phyloP scores from a whole-genome alignment of 1,139 yeast species.

The Suhomyces bolitotheri region DNA sequence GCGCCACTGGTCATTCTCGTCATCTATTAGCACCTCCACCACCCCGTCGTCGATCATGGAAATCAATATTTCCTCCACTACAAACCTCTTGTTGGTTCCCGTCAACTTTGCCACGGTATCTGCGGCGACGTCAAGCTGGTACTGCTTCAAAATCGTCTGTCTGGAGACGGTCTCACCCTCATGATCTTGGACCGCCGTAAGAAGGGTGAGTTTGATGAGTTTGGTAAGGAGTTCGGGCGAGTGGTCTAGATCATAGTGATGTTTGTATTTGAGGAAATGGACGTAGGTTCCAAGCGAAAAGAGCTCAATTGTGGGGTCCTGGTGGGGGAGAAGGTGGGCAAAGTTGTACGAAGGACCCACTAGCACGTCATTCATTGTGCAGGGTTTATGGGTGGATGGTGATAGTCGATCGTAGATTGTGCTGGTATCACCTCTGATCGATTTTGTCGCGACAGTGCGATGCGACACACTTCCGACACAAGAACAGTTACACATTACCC shows the following conservation, averaged over 20 bases:
- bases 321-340: slow-evolving; percentile 5
- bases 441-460: too few species aligned
- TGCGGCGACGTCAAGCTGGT: slow-evolving; percentile 23
- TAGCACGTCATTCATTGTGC: slow-evolving; percentile 3
- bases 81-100: slow-evolving; percentile 4
- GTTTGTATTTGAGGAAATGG: slow-evolving; percentile 26
- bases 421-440: too few species aligned
- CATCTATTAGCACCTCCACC: slow-evolving; percentile 33
- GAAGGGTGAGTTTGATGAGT: slow-evolving; percentile 30
- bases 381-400: neutral
- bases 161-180: slow-evolving; percentile 24
- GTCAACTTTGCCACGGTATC: slow-evolving; percentile 3
- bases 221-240: slow-evolving; percentile 19
- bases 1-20: slow-evolving; percentile 20
- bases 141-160: slow-evolving; percentile 18
- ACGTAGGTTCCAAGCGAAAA: slow-evolving; percentile 39
- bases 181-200: slow-evolving; percentile 26
- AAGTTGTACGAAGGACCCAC: slow-evolving; percentile 14
- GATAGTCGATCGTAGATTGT: neutral
- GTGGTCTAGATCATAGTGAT: slow-evolving; percentile 15
- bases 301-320: slow-evolving; percentile 30
- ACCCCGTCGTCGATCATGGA: slow-evolving; percentile 27
- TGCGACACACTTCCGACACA: too few species aligned
- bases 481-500: too few species aligned
- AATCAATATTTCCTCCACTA: slow-evolving; percentile 24